phyloP scores from a whole-genome alignment of 495 filamentous ascomycete species.

The Evernia prunastri region DNA sequence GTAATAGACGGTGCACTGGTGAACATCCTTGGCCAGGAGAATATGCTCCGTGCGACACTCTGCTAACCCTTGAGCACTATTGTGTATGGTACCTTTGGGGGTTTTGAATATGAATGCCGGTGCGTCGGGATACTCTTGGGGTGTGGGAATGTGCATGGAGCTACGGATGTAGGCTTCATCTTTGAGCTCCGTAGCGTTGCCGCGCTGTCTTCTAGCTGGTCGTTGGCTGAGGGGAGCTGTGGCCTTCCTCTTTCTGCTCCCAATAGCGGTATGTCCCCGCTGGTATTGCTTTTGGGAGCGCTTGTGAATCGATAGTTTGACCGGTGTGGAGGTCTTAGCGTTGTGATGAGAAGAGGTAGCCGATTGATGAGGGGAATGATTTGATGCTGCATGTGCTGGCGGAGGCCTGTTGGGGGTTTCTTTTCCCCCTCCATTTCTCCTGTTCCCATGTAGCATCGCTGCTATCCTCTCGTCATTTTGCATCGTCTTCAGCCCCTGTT shows the following conservation, averaged over 20 bases:
- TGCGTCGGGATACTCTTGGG: slow-evolving; percentile 20
- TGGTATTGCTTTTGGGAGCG: not conserved
- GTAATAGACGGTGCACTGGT: slow-evolving; percentile 27
- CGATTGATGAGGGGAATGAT: not conserved
- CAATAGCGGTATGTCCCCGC: not conserved
- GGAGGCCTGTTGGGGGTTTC: not conserved
- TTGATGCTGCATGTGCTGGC: not conserved
- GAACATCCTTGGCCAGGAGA: slow-evolving; percentile 7
- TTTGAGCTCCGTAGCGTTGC: slow-evolving; percentile 13
- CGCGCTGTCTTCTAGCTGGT: slow-evolving; percentile 14
- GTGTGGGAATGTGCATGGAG: slow-evolving; percentile 19
- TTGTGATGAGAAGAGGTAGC: not conserved
- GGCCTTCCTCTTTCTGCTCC: slow-evolving; percentile 21
- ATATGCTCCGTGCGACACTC: slow-evolving; percentile 21
- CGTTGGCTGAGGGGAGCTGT: not conserved
- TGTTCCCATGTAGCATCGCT: slow-evolving; percentile 13
- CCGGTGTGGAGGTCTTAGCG: not conserved
- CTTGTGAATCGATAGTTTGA: not conserved
- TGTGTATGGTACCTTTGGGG: slow-evolving; percentile 28
- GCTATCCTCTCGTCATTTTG: not conserved
- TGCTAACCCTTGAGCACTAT: slow-evolving; percentile 24
- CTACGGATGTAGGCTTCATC: slow-evolving; percentile 20
- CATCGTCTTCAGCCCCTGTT: not conserved
- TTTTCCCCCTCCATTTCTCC: no score
- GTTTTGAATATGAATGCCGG: slow-evolving; percentile 25